These are phyloP conservation scores for Aspergillus proliferans DNA, from an alignment of 2,329 filamentous ascomycete genomes.

Conservation along the genomic window DNA sequence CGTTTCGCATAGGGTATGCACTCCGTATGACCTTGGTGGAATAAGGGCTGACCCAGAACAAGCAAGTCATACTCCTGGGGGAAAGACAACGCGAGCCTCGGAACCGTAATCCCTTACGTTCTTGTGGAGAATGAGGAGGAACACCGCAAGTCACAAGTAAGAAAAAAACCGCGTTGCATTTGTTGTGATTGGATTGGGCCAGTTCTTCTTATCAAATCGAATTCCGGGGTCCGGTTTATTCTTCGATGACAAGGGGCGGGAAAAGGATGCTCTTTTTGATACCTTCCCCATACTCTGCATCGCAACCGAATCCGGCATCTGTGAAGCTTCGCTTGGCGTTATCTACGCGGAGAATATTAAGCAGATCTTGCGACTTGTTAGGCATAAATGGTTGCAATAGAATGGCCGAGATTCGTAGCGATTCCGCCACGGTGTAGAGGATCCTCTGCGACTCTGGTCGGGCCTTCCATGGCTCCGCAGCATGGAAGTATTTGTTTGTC, in stretches of 20 bases:
- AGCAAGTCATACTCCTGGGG: too few relatives aligned
- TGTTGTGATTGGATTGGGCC: conserved; percentile 14
- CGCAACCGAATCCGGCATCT: conserved; percentile 57
- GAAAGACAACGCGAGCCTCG: too few relatives aligned
- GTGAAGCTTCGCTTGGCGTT: conserved; percentile 56
- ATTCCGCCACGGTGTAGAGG: conserved; percentile 68
- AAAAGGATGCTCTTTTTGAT: conserved; percentile 47
- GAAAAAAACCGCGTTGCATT: not conserved
- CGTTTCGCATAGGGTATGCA: too few relatives aligned
- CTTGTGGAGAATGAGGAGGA: conserved; percentile 2
- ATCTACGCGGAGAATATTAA: conserved; percentile 72
- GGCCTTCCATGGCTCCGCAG: conserved; percentile 61
- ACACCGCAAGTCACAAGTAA: not conserved
- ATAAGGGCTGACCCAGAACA: too few relatives aligned
- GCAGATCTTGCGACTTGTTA: conserved; percentile 61
- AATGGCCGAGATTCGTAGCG: conserved; percentile 72
- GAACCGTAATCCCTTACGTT: not conserved
- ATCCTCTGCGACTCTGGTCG: conserved; percentile 48
- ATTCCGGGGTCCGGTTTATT: conserved; percentile 20
- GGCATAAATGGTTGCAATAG: conserved; percentile 90
- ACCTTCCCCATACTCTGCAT: conserved; percentile 62
- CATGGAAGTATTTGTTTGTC: conserved; percentile 63
- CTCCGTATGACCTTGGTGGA: too few relatives aligned
- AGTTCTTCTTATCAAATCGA: conserved; percentile 25
- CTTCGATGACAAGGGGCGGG: conserved; percentile 40